Conservation (phyloP, 75 land plant genomes). For the Picea sitchensis region DNA sequence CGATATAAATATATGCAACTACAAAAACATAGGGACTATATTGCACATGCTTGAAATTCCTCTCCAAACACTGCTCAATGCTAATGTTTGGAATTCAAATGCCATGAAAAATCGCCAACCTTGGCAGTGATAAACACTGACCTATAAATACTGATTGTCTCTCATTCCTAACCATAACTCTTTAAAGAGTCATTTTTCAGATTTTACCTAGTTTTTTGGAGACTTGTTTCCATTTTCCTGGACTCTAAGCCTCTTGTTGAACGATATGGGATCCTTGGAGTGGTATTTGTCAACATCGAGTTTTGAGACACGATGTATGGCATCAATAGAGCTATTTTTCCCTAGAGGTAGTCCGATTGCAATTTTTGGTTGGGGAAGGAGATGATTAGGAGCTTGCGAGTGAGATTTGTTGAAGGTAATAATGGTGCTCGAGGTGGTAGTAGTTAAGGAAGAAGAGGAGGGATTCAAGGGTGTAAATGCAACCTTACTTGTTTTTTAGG, state of each 20-base stretch:
- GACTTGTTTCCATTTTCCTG: background rate
- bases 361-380: too few relatives aligned
- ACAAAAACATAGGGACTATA: conserved; percentile 59
- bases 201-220: background rate
- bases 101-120: conserved; percentile 31
- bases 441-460: too few relatives aligned
- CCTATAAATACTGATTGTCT: conserved; percentile 8
- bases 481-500: conserved; percentile 55
- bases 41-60: conserved; percentile 59
- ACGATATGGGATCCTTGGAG: background rate
- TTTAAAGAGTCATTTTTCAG: conserved; percentile 20
- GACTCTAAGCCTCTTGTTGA: background rate
- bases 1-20: conserved; percentile 72
- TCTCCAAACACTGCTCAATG: conserved; percentile 54
- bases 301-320: too few relatives aligned
- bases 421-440: too few relatives aligned
- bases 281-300: too few relatives aligned
- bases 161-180: conserved; percentile 58
- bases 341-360: too few relatives aligned
- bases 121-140: too few relatives aligned
- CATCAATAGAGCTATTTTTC: too few relatives aligned
- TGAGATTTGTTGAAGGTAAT: too few relatives aligned
- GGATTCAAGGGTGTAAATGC: too few relatives aligned
- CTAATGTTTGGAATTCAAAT: conserved; percentile 45
- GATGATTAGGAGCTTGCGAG: too few relatives aligned